phyloP scores from a whole-genome alignment of 352 stramenopile genomes.

The Discostella stelligera region DNA sequence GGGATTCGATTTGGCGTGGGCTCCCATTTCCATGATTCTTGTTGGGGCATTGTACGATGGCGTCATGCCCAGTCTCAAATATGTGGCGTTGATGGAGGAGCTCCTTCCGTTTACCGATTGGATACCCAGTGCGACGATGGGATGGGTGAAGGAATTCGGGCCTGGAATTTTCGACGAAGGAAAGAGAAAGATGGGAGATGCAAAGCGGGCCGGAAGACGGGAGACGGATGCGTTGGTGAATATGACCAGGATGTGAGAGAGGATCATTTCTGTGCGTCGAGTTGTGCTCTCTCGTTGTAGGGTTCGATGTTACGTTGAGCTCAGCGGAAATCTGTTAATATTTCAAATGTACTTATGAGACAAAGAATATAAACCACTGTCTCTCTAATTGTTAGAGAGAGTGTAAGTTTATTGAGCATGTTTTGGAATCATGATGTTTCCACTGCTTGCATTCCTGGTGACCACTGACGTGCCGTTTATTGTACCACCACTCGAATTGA shows the following conservation, averaged over 20 bases:
- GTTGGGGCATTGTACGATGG: slow-evolving; percentile 90
- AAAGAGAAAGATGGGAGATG: slow-evolving; percentile 38
- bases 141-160: slow-evolving; percentile 84
- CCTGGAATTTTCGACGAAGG: slow-evolving; percentile 49
- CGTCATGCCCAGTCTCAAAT: slow-evolving; percentile 86
- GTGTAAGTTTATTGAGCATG: not conserved
- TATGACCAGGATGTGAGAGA: slow-evolving; percentile 11
- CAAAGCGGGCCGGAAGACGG: slow-evolving; percentile 5
- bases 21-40: slow-evolving; percentile 87
- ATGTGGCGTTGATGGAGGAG: slow-evolving; percentile 83
- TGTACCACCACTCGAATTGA: not conserved
- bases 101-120: slow-evolving; percentile 93
- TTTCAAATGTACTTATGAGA: not conserved
- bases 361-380: not conserved
- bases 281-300: too few relatives aligned
- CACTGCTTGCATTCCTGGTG: not conserved
- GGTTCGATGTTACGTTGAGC: not conserved
- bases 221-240: slow-evolving; percentile 26
- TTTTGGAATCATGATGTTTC: not conserved
- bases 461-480: too few relatives aligned
- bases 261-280: too few relatives aligned
- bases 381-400: not conserved
- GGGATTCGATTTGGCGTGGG: slow-evolving; percentile 89
- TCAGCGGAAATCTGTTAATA: not conserved
- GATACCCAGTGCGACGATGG: slow-evolving; percentile 91